phyloP scores from a whole-genome alignment of 495 filamentous ascomycete species.

The Amphirosellinia nigrospora region DNA sequence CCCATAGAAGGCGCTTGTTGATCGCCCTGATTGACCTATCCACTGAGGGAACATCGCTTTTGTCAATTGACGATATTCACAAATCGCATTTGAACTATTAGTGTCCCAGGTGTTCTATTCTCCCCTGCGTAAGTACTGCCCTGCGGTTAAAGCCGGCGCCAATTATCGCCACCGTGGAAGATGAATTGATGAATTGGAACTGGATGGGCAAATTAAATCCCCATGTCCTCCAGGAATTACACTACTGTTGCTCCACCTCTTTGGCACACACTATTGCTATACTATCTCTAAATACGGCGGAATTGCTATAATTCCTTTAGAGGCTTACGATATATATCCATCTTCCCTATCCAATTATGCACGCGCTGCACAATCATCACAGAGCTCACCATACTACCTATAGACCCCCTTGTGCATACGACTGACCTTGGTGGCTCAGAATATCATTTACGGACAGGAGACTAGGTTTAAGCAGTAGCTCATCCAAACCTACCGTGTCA shows the following conservation, averaged over 20 bases:
- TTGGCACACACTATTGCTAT: too few species aligned
- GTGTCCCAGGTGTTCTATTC: background rate
- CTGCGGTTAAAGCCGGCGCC: background rate
- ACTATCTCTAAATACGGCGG: background rate
- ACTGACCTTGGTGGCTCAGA: background rate
- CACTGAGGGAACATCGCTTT: background rate
- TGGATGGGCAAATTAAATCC: too few species aligned
- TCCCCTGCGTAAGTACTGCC: background rate
- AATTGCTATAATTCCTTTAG: background rate
- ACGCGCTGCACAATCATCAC: background rate
- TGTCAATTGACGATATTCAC: background rate
- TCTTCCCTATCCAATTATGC: background rate
- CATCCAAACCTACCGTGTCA: background rate
- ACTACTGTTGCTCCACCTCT: too few species aligned
- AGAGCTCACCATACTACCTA: background rate
- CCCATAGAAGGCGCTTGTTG: background rate
- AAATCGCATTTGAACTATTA: background rate
- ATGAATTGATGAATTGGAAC: too few species aligned
- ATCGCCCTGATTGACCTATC: background rate
- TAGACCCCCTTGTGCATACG: background rate
- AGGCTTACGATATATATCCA: background rate
- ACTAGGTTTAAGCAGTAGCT: background rate
- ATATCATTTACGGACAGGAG: background rate
- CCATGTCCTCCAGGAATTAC: too few species aligned
- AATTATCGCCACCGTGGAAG: background rate